Base-by-base conservation (phyloP, 306 rosid species). In the Fragaria ananassa region DNA sequence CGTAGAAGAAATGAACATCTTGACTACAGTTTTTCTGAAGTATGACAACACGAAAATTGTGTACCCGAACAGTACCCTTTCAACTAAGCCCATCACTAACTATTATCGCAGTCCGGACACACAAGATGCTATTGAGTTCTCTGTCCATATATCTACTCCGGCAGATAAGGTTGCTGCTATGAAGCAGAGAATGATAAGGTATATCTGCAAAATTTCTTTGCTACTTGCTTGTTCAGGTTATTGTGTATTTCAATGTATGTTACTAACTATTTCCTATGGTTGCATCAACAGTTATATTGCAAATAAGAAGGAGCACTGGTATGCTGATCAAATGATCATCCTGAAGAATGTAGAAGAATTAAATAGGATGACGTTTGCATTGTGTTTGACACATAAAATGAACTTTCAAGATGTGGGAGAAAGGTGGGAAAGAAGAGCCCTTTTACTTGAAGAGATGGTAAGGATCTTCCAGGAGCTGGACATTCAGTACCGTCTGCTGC, bases 1-100 rank as follows among this genome's bases (percentile, higher is more conserved):
- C 47, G 98, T 92, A 39, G 98, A 95, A 86, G 98, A 95, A 76
- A 95, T 95, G 98, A 95, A 95, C 84, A 90, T 95, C 84, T 84
- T 95, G 85, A 90, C 96, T 35, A 95, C 97, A 25, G 15, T 92
- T 78, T 95, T 95, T 78, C 75, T 95, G 78, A 88, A 91, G 78
- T 83, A 49, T 23, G 98, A 95, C 79, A 92, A 95, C 72, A 62
- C 74, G 7, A 95, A 86, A 88, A 31, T 85, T 15, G 73, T 68
- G 62, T 85, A 54, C 76, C 98, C 98, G 0, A 95, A 95, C 77
- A 86, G 81, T 62, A 80, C 88, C 72, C 98, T 95, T 25, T 87
- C 96, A n/a, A 89, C 91, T 4, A 87, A 86, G 81, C 74, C 91
- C 41, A 86, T 95, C 78, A 5, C 83, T 71, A 92, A 95, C 86